These are phyloP conservation scores for Crocinoboletus sp. DNA, from an alignment of 1,284 basidiomycete genomes.

Conservation along the genomic window DNA sequence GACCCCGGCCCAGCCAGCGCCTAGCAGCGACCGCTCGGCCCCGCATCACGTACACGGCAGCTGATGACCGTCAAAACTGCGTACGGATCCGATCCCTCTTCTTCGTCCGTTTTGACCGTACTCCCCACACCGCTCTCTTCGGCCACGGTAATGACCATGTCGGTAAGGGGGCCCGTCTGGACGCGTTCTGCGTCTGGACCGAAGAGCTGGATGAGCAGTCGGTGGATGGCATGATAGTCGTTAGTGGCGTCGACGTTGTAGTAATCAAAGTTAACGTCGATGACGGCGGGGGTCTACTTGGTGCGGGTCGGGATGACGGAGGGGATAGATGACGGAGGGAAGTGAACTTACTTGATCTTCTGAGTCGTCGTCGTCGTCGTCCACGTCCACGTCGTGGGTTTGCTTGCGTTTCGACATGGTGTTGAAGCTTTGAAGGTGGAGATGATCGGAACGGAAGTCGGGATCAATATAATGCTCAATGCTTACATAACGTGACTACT, in stretches of 20 bases:
- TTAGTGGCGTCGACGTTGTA: conserved; percentile 78
- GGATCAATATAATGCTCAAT: too few species aligned
- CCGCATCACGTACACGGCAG: conserved; percentile 53
- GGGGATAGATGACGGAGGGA: accelerated
- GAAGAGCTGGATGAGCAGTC: conserved; percentile 77
- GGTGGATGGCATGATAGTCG: conserved; percentile 85
- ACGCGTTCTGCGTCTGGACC: conserved; percentile 75
- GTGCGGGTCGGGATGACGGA: neutral
- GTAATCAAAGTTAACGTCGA: conserved; percentile 92
- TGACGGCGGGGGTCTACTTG: conserved; percentile 31
- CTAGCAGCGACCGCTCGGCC: neutral
- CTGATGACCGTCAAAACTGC: conserved; percentile 82
- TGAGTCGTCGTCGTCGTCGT: conserved; percentile 4
- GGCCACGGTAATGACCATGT: conserved; percentile 71
- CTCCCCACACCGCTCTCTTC: conserved; percentile 61
- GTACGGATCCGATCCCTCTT: conserved; percentile 78
- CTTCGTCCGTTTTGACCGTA: conserved; percentile 89
- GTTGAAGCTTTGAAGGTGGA: too few species aligned
- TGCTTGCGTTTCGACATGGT: conserved; percentile 29
- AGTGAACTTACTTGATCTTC: conserved; percentile 18
- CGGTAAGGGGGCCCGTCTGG: conserved; percentile 67
- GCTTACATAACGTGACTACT: conserved; percentile 19
- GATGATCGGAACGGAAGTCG: neutral
- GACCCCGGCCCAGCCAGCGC: neutral
- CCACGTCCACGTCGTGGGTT: conserved; percentile 12